A percentile compares a stretch with the other conserved stretches of the same genome.
Evolutionary conservation across 176 grass and related monocot genomes (phyloP).

Genomic region (Rhipidocladum racemiflorum): DNA sequence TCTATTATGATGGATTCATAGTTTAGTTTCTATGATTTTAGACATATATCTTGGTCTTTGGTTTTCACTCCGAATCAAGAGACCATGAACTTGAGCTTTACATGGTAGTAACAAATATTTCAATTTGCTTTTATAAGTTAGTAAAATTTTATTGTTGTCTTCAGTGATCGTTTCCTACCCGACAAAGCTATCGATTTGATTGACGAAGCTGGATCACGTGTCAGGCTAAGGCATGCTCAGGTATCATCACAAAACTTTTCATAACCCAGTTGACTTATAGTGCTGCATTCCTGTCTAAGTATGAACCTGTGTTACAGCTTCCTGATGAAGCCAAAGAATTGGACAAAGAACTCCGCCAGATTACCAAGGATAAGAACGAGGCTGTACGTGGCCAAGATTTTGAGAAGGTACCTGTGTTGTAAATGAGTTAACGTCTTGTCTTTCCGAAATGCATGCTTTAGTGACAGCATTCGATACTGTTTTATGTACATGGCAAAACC

Average conservation of each 20-base stretch:
- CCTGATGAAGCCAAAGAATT: slow-evolving; percentile 97
- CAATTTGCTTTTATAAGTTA: not conserved
- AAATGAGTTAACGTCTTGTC: too few species aligned
- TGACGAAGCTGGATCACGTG: slow-evolving; percentile 98
- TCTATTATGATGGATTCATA: not conserved
- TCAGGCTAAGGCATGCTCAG: slow-evolving; percentile 96
- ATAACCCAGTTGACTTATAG: not conserved
- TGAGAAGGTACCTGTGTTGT: slow-evolving; percentile 67
- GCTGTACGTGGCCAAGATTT: slow-evolving; percentile 96
- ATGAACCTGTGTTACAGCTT: slow-evolving; percentile 45
- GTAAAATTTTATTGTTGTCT: slow-evolving; percentile 17
- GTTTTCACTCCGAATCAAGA: not conserved
- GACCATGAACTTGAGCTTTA: not conserved
- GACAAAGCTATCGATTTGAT: slow-evolving; percentile 99
- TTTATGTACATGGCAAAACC: too few species aligned
- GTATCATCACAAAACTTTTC: slow-evolving; percentile 28
- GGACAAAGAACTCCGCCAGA: slow-evolving; percentile 92
- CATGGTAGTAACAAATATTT: not conserved
- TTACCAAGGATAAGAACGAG: slow-evolving; percentile 95
- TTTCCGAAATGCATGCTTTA: too few species aligned
- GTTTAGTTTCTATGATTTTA: not conserved
- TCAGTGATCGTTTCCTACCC: slow-evolving; percentile 91
- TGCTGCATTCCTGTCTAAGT: slow-evolving; percentile 11
- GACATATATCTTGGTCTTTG: not conserved
- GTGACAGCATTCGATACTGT: too few species aligned